These are phyloP conservation scores for Fraxinus quadrangulata DNA, from an alignment of 257 asterid species.

Conservation along the genomic window DNA sequence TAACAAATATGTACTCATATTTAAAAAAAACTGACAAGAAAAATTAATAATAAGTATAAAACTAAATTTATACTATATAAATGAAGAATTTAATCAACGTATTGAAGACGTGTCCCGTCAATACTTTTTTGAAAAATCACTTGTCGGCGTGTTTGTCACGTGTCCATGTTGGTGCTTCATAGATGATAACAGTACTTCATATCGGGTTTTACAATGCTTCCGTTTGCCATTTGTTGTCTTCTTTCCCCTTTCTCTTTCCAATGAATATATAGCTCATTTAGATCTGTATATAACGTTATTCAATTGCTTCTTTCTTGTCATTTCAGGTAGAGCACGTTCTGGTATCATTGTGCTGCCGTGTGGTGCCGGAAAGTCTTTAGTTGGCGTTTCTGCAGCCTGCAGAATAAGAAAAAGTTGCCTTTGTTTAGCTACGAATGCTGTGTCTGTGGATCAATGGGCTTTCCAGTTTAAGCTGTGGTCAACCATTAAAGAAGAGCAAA, in stretches of 20 bases:
- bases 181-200: neutral
- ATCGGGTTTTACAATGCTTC: neutral
- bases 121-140: no score
- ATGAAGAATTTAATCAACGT: no score
- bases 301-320: conserved; percentile 15
- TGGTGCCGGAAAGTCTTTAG: conserved; percentile 99
- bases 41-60: no score
- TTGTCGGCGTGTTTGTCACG: no score
- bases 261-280: neutral
- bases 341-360: conserved; percentile 98
- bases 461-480: conserved; percentile 98
- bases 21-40: no score
- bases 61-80: no score
- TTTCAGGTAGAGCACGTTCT: conserved; percentile 94
- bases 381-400: conserved; percentile 97
- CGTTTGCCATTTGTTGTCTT: neutral
- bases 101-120: no score
- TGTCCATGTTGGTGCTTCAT: no score
- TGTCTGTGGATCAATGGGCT: conserved; percentile 99
- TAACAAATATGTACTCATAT: no score
- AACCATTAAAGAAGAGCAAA: conserved; percentile 88
- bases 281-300: conserved; percentile 9
- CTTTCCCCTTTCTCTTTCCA: neutral
- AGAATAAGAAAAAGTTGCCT: conserved; percentile 97
- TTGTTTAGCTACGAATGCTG: conserved; percentile 99